A percentile compares a stretch with the other conserved stretches of the same genome.
These are phyloP conservation scores for Neonectria faginata DNA, from an alignment of 2,329 filamentous ascomycete genomes.

Conservation along the genomic window DNA sequence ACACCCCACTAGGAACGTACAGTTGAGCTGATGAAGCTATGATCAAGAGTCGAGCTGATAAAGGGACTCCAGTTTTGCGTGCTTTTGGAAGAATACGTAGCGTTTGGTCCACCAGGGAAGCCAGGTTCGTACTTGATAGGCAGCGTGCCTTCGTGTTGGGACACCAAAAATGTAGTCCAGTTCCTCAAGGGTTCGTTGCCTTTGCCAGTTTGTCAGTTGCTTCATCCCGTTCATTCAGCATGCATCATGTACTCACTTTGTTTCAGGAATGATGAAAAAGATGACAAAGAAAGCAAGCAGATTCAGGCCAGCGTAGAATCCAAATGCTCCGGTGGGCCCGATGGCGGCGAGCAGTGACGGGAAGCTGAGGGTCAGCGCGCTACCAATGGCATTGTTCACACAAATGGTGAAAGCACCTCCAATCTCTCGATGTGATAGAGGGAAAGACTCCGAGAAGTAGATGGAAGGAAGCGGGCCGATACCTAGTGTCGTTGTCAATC, in stretches of 20 bases:
- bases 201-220: not conserved
- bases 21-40: not conserved
- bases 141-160: constrained; percentile 47
- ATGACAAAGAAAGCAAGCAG: constrained; percentile 71
- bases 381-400: constrained; percentile 47
- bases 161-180: constrained; percentile 55
- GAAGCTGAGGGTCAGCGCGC: constrained; percentile 53
- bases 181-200: constrained; percentile 54
- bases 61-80: constrained; percentile 20
- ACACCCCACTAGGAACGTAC: not conserved
- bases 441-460: constrained; percentile 68
- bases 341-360: constrained; percentile 59
- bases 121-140: constrained; percentile 50
- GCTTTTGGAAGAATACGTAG: constrained; percentile 45
- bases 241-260: constrained; percentile 51
- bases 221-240: no score
- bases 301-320: constrained; percentile 72
- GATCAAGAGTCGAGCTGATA: constrained; percentile 14
- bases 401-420: constrained; percentile 49
- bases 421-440: constrained; percentile 63
- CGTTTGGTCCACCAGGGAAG: constrained; percentile 51
- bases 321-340: constrained; percentile 60
- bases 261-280: constrained; percentile 70
- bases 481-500: constrained; percentile 32
- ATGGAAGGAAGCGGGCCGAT: constrained; percentile 50